Evolutionary conservation across 2,329 filamentous ascomycete genomes (phyloP).

Genomic region (Metarhizium album): DNA sequence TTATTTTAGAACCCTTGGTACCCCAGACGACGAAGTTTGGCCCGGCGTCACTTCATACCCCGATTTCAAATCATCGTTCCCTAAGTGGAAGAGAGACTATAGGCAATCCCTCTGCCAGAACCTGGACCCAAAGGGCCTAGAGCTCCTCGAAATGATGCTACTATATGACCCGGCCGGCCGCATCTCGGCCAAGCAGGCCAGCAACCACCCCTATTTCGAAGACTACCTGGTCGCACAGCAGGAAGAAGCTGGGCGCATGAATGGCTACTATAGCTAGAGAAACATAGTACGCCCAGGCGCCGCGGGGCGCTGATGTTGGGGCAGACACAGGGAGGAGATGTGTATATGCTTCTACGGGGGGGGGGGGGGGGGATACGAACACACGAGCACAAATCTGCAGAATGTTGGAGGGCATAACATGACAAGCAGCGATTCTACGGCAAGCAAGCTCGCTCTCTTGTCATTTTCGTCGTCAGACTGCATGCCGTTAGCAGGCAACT

Average conservation of each 20-base stretch:
- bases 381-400: slow-evolving; percentile 2
- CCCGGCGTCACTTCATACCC: slow-evolving; percentile 90
- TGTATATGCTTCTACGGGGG: background rate
- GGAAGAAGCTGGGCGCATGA: slow-evolving; percentile 16
- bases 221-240: slow-evolving; percentile 23
- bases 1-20: slow-evolving; percentile 56
- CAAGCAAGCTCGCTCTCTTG: background rate
- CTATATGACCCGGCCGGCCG: slow-evolving; percentile 80
- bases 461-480: background rate
- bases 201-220: slow-evolving; percentile 72
- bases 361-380: slow-evolving; percentile 10
- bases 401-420: slow-evolving; percentile 2
- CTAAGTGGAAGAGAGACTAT: slow-evolving; percentile 73
- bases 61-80: slow-evolving; percentile 86
- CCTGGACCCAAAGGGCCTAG: slow-evolving; percentile 61
- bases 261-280: slow-evolving; percentile 28
- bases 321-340: background rate
- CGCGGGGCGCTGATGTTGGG: slow-evolving; percentile 11
- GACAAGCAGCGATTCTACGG: background rate
- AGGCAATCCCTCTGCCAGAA: slow-evolving; percentile 55
- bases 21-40: slow-evolving; percentile 72
- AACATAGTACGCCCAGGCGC: slow-evolving; percentile 12
- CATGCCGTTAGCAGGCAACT: background rate
- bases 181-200: slow-evolving; percentile 82
- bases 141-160: slow-evolving; percentile 60